These are phyloP conservation scores for Chrysanthemum makinoi DNA, from an alignment of 129 eudicot genomes.

Conservation along the genomic window DNA sequence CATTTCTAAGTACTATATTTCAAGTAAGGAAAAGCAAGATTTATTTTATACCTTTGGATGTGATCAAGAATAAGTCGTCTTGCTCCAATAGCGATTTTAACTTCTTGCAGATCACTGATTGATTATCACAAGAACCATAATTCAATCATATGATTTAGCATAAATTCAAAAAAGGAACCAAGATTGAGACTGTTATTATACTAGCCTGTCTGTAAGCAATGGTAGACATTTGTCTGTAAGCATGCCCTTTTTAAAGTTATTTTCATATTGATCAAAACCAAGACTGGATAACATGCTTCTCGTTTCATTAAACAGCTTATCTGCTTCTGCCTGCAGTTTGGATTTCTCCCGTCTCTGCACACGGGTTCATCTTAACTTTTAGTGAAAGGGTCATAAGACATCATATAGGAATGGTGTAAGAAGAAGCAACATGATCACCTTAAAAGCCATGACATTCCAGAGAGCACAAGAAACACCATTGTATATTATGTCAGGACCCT, in stretches of 20 bases:
- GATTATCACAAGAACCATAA: not conserved
- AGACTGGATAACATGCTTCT: conserved; percentile 5
- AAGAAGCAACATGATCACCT: conserved; percentile 5
- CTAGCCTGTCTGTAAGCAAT: not conserved
- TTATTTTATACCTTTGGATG: not conserved
- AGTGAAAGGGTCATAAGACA: not conserved
- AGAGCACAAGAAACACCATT: not conserved
- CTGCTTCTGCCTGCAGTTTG: not conserved
- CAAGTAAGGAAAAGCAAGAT: not conserved
- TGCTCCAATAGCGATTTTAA: not conserved
- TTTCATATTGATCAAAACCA: not conserved
- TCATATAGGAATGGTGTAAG: not conserved
- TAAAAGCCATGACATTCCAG: not conserved
- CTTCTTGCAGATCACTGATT: not conserved
- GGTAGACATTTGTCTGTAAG: not conserved
- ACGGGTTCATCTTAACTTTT: not conserved
- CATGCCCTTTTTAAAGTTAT: not conserved
- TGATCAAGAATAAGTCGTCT: not conserved
- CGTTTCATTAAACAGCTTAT: not conserved
- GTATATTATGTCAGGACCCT: not conserved
- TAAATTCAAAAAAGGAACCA: no score
- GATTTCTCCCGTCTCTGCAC: not conserved
- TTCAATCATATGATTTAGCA: not conserved
- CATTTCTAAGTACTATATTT: not conserved
- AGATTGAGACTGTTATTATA: no score